These are phyloP conservation scores for Lanmaoa pseudosensibilis DNA, from an alignment of 768 basidiomycete genomes.

Conservation along the genomic window DNA sequence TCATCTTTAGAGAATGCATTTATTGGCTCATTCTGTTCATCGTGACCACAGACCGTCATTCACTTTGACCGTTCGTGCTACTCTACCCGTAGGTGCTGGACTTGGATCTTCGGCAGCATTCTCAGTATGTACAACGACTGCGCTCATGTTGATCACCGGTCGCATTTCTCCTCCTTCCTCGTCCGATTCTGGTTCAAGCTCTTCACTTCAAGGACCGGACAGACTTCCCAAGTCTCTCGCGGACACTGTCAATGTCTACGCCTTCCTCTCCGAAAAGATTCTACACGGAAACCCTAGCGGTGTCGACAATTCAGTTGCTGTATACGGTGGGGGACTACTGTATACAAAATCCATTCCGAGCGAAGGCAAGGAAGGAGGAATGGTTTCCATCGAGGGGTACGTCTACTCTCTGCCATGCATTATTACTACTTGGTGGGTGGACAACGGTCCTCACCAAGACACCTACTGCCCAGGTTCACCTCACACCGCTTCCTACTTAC, in stretches of 20 bases:
- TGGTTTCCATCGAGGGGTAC: slow-evolving; percentile 85
- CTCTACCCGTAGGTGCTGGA: slow-evolving; percentile 92
- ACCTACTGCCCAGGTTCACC: slow-evolving; percentile 65
- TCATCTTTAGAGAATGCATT: slow-evolving; percentile 10
- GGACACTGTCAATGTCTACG: slow-evolving; percentile 87
- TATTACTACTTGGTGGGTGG: background rate
- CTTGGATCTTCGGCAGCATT: slow-evolving; percentile 97
- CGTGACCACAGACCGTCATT: slow-evolving; percentile 59
- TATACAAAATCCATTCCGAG: slow-evolving; percentile 70
- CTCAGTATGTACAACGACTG: slow-evolving; percentile 81
- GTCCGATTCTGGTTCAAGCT: slow-evolving; percentile 8
- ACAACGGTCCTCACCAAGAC: slow-evolving; percentile 6
- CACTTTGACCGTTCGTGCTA: slow-evolving; percentile 80
- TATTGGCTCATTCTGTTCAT: slow-evolving; percentile 13
- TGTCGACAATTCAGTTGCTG: slow-evolving; percentile 93
- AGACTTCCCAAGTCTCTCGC: slow-evolving; percentile 64
- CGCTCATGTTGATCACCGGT: slow-evolving; percentile 73
- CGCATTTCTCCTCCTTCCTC: slow-evolving; percentile 61
- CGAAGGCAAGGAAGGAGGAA: slow-evolving; percentile 69
- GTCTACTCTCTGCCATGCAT: slow-evolving; percentile 25
- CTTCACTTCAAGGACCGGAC: slow-evolving; percentile 41
- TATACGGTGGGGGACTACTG: slow-evolving; percentile 88
- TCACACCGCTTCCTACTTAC: slow-evolving; percentile 88
- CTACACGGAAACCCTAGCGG: slow-evolving; percentile 97
- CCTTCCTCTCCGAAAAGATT: slow-evolving; percentile 94